Evolutionary conservation across 805 yeast genomes (phyloP).

Genomic region (Candida silvatica): DNA sequence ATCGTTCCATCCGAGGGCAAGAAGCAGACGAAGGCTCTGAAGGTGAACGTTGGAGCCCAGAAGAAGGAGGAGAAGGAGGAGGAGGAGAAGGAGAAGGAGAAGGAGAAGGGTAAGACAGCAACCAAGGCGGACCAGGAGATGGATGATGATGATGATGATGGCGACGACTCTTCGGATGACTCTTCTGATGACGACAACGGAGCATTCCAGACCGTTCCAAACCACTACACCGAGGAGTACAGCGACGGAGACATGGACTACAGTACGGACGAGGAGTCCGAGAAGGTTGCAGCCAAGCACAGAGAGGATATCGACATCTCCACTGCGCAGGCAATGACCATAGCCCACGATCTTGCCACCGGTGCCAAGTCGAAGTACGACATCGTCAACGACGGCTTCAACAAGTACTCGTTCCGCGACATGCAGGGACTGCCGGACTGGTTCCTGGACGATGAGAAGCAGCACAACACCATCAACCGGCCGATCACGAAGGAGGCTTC

Average conservation of each 20-base stretch:
- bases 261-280: conserved; percentile 44
- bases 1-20: conserved; percentile 6
- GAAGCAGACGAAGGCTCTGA: conserved; percentile 6
- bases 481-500: conserved; percentile 96
- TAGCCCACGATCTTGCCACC: conserved; percentile 91
- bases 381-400: conserved; percentile 85
- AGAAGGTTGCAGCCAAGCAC: conserved; percentile 39
- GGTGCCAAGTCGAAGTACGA: conserved; percentile 83
- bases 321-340: conserved; percentile 94
- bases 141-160: conserved; percentile 10
- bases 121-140: conserved; percentile 13
- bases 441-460: conserved; percentile 89
- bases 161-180: conserved; percentile 8
- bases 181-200: conserved; percentile 11
- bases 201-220: conserved; percentile 40
- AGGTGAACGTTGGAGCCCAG: conserved; percentile 1
- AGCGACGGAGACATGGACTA: conserved; percentile 33
- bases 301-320: conserved; percentile 70
- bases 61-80: conserved; percentile 11
- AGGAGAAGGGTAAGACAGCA: conserved; percentile 8
- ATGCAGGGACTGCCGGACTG: conserved; percentile 90
- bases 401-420: conserved; percentile 88
- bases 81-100: conserved; percentile 6
- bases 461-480: conserved; percentile 75
- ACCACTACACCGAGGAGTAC: conserved; percentile 25